phyloP scores from a whole-genome alignment of 2,329 filamentous ascomycete genomes.

The Lithohypha guttulata region DNA sequence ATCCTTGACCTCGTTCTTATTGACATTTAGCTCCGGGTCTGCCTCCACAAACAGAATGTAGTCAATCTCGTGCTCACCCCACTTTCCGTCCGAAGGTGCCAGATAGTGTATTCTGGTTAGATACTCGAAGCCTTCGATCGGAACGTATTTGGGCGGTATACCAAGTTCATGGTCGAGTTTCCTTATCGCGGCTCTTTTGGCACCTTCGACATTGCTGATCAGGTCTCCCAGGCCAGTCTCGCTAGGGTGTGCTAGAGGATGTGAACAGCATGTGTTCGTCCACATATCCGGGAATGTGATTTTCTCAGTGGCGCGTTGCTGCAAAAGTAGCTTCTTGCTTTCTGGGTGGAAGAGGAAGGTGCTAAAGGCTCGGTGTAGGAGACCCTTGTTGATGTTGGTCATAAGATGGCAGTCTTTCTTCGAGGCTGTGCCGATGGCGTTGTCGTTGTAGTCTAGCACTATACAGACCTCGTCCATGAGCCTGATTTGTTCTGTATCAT shows the following conservation, averaged over 20 bases:
- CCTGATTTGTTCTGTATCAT: conserved; percentile 94
- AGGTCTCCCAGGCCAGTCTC: conserved; percentile 74
- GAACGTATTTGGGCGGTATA: conserved; percentile 80
- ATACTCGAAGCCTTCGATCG: conserved; percentile 83
- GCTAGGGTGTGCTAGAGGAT: conserved; percentile 80
- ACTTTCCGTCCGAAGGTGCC: conserved; percentile 79
- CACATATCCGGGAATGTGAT: conserved; percentile 99
- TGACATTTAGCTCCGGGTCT: conserved; percentile 73
- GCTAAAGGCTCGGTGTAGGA: conserved; percentile 94
- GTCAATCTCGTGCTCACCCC: conserved; percentile 98
- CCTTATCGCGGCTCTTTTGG: conserved; percentile 81
- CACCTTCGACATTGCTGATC: conserved; percentile 68
- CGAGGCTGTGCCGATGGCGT: conserved; percentile 88
- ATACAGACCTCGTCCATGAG: conserved; percentile 99
- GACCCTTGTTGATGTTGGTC: conserved; percentile 94
- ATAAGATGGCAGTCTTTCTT: conserved; percentile 99
- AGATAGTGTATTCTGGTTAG: conserved; percentile 97
- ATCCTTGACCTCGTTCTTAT: conserved; percentile 79
- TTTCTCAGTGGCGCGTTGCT: conserved; percentile 92
- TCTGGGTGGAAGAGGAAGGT: conserved; percentile 88
- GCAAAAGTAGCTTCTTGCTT: conserved; percentile 80
- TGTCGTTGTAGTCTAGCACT: conserved; percentile 82
- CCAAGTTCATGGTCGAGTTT: conserved; percentile 93
- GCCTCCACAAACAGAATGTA: conserved; percentile 98
- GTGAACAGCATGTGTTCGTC: conserved; percentile 99